Evolutionary conservation across 2,329 filamentous ascomycete genomes (phyloP).

Genomic region (Seiridium cupressi): DNA sequence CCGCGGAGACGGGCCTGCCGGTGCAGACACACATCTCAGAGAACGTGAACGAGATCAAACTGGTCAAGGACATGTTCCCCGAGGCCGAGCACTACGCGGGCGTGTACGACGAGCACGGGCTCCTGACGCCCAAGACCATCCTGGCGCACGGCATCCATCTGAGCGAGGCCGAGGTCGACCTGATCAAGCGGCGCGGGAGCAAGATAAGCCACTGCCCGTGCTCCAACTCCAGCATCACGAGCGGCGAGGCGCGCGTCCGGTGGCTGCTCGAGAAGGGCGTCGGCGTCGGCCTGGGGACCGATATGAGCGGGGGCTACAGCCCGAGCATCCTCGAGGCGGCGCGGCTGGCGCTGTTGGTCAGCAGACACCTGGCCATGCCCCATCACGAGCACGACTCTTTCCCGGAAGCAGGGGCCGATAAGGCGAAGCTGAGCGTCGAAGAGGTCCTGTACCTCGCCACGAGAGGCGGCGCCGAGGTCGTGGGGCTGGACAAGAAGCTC

Average conservation of each 20-base stretch:
- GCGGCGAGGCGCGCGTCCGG: slow-evolving; percentile 74
- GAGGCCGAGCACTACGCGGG: slow-evolving; percentile 62
- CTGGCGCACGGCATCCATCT: slow-evolving; percentile 85
- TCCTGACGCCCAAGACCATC: slow-evolving; percentile 73
- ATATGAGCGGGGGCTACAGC: slow-evolving; percentile 85
- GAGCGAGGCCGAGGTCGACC: slow-evolving; percentile 58
- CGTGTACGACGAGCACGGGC: slow-evolving; percentile 72
- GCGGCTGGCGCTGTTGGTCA: slow-evolving; percentile 76
- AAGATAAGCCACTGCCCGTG: slow-evolving; percentile 86
- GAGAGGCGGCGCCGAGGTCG: slow-evolving; percentile 77
- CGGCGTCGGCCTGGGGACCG: slow-evolving; percentile 82
- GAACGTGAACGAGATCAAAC: slow-evolving; percentile 69
- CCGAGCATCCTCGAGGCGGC: slow-evolving; percentile 80
- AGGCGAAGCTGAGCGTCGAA: slow-evolving; percentile 72
- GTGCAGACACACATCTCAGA: slow-evolving; percentile 91
- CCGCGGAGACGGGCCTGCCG: slow-evolving; percentile 59
- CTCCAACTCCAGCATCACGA: slow-evolving; percentile 80
- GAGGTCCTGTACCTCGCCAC: slow-evolving; percentile 88
- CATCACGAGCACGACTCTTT: neutral
- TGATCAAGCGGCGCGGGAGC: slow-evolving; percentile 60
- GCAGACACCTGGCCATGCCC: slow-evolving; percentile 65
- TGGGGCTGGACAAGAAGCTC: slow-evolving; percentile 69
- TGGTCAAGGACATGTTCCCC: slow-evolving; percentile 72
- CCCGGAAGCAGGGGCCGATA: slow-evolving; percentile 29
- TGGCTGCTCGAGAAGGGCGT: slow-evolving; percentile 72